Evolutionary conservation across 2,329 filamentous ascomycete species (phyloP), one percentile per base, ranked within the genome.

Genomic region (Neurospora sp.): DNA sequence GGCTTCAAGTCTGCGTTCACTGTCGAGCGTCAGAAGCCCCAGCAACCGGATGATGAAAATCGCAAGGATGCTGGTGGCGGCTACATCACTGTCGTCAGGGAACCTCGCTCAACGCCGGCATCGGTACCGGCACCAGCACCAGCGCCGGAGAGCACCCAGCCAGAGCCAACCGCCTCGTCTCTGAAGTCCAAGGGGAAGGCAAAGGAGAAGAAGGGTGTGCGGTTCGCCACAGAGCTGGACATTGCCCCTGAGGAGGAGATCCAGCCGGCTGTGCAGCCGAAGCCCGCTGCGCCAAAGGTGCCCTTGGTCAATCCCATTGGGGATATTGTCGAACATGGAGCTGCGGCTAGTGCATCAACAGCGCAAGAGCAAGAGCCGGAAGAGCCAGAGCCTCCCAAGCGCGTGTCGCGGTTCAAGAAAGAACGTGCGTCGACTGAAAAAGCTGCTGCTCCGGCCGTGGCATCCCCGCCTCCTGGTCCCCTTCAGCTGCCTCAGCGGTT

Each of bases 211-310:
- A 97, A 96, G 81, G 89, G 87, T 17, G 93, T 97, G 36, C 88
- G 90, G n/a, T 97, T 97, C 79, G 90, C 93, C 2, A 82, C 89
- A 40, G 84, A 85, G 6, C 82, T 97, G 40, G 92, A 96, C 74
- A 88, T 96, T 72, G 89, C 91, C 66, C 78, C 78, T 2, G 81
- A 79, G 66, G 76, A 72, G 28, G 71, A 68, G 65, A 4, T 69
- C 33, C 69, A 33, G 23, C 72, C 67, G 17, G 17, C 68, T 17
- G 36, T 69, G 6, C 67, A 40, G 12, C 38, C 65, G 23, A 67
- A 66, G 38, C 46, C 43, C 11, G 40, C 11, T 33, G 66, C 72
- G 19, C 66, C 77, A 8, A 73, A 76, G 36, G 76, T 78, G 39
- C 75, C 80, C 4, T 69, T 80, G 37, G 78, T 83, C 10, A 82